Percentiles rank a stretch among this genome's conserved stretches.
Evolutionary conservation across 1,284 basidiomycete genomes (phyloP).

Genomic region (Pisolithus thermaeus): DNA sequence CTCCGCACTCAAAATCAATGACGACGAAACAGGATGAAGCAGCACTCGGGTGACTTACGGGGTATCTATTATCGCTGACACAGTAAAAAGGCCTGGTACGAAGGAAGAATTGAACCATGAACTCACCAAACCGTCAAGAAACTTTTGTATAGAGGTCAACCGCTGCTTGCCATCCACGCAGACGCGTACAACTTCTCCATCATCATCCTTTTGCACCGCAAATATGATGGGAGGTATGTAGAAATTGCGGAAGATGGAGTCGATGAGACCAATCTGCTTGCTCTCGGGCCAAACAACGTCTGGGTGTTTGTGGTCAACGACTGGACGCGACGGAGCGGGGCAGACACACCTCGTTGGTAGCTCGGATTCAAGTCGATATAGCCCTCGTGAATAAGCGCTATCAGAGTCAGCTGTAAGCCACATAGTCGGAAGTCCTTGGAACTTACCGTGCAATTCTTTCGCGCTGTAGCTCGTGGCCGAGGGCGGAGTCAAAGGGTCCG

Average conservation of each 20-base stretch:
- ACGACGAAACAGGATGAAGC: neutral
- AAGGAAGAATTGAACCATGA: neutral
- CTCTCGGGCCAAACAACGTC: slow-evolving; percentile 68
- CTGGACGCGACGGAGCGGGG: neutral
- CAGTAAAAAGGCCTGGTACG: neutral
- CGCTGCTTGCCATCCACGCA: slow-evolving; percentile 78
- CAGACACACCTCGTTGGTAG: slow-evolving; percentile 57
- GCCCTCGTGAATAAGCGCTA: slow-evolving; percentile 60
- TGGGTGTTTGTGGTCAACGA: slow-evolving; percentile 21
- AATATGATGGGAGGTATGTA: slow-evolving; percentile 74
- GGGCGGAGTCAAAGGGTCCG: slow-evolving; percentile 36
- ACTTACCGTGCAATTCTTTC: slow-evolving; percentile 49
- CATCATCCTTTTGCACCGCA: slow-evolving; percentile 47
- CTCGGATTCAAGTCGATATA: slow-evolving; percentile 58
- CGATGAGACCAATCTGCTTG: slow-evolving; percentile 68
- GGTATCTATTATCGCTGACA: slow-evolving; percentile 36
- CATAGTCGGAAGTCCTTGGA: neutral
- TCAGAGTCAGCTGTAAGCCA: slow-evolving; percentile 4
- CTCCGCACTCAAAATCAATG: slow-evolving; percentile 22
- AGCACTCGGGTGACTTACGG: slow-evolving; percentile 30
- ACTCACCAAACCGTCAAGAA: slow-evolving; percentile 63
- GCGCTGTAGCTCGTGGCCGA: slow-evolving; percentile 36
- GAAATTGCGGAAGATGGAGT: slow-evolving; percentile 70
- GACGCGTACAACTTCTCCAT: slow-evolving; percentile 47
- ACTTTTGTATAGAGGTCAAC: slow-evolving; percentile 65